These are phyloP conservation scores for Boletellus ananas DNA, from an alignment of 768 basidiomycete species.

Conservation along the genomic window DNA sequence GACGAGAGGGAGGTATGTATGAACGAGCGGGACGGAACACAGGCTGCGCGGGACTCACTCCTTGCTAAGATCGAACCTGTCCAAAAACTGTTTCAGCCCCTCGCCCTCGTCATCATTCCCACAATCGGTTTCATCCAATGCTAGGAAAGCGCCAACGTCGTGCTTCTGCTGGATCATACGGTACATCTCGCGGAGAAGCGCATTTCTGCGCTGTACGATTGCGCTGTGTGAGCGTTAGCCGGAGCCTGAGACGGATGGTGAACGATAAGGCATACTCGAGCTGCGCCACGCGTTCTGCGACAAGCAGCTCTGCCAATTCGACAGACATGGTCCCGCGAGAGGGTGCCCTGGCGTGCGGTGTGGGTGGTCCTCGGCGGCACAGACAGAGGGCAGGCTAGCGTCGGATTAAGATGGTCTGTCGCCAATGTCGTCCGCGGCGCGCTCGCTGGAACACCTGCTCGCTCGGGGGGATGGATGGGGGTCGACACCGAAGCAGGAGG, in stretches of 20 bases:
- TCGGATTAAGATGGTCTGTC: neutral
- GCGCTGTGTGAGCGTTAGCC: slow-evolving; percentile 37
- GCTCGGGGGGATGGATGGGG: slow-evolving; percentile 1
- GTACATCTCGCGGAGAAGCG: slow-evolving; percentile 68
- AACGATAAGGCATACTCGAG: slow-evolving; percentile 27
- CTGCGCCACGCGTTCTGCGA: slow-evolving; percentile 34
- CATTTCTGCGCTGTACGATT: slow-evolving; percentile 65
- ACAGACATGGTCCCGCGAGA: slow-evolving; percentile 19
- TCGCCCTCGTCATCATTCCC: slow-evolving; percentile 33
- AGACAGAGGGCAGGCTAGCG: neutral
- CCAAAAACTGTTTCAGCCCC: slow-evolving; percentile 47
- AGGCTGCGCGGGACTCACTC: slow-evolving; percentile 36
- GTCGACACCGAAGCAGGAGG: slow-evolving; percentile 1
- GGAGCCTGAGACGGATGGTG: neutral
- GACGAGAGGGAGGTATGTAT: slow-evolving; percentile 2
- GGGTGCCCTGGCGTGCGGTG: slow-evolving; percentile 4
- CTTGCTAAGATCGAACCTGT: slow-evolving; percentile 51
- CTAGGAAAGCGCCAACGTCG: slow-evolving; percentile 39
- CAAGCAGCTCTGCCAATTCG: slow-evolving; percentile 33
- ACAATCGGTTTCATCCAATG: slow-evolving; percentile 35
- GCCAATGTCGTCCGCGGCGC: slow-evolving; percentile 4
- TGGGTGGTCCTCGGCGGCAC: neutral
- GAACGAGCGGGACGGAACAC: neutral
- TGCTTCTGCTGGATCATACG: slow-evolving; percentile 55
- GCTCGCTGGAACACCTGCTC: neutral